A percentile compares a stretch with the other conserved stretches of the same genome.
These are phyloP conservation scores for Globisporangium viniferum DNA, from an alignment of 352 stramenopile species.

Conservation along the genomic window DNA sequence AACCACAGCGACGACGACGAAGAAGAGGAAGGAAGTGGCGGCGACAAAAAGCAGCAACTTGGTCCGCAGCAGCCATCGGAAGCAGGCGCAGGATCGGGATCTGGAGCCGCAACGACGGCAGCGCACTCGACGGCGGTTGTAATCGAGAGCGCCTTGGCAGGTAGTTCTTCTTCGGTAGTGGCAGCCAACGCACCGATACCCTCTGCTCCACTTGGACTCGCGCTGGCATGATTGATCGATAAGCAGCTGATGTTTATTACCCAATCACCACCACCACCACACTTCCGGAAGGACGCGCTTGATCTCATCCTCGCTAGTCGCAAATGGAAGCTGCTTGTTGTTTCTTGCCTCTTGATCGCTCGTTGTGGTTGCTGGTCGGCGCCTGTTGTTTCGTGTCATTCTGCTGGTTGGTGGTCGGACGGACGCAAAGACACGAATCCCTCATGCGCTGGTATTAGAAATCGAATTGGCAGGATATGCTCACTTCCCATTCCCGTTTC, in stretches of 20 bases:
- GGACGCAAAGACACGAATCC: conserved; percentile 3
- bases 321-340: neutral
- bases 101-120: neutral
- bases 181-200: neutral
- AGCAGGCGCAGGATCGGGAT: neutral
- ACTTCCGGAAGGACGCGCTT: neutral
- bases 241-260: neutral
- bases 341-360: neutral
- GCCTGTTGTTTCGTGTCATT: neutral
- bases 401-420: conserved; percentile 2
- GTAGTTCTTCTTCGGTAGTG: neutral
- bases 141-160: neutral
- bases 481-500: conserved; percentile 3
- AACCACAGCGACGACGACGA: conserved; percentile 66
- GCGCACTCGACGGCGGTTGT: neutral
- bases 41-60: conserved; percentile 25
- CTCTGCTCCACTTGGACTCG: neutral
- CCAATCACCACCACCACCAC: neutral
- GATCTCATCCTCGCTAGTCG: neutral
- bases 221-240: neutral
- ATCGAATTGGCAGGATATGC: neutral
- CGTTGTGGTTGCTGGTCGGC: neutral
- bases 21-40: conserved; percentile 38
- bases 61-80: conserved; percentile 4
- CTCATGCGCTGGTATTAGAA: neutral